Percentiles rank a stretch among this genome's conserved stretches.
Evolutionary conservation across 768 basidiomycete genomes (phyloP).

Genomic region (Rhizopogon vesiculosus): DNA sequence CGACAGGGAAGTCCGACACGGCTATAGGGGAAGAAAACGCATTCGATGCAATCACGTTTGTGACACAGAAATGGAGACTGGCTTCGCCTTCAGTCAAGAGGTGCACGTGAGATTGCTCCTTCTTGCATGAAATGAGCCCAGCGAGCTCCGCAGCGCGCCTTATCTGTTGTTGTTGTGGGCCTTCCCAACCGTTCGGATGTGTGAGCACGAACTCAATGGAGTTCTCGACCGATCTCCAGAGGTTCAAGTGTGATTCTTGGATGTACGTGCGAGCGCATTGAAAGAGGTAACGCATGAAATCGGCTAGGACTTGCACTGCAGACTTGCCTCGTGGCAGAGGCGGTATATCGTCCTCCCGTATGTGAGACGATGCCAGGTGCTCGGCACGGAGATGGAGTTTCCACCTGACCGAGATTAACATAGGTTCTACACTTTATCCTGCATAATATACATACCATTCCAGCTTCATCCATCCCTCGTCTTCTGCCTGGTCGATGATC

Average conservation of each 20-base stretch:
- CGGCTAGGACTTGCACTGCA: constrained; percentile 17
- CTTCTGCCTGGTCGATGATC: constrained; percentile 33
- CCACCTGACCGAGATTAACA: constrained; percentile 16
- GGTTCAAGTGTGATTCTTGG: constrained; percentile 21
- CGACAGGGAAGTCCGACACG: neutral
- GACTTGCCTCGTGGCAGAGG: constrained; percentile 18
- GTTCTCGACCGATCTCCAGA: constrained; percentile 21
- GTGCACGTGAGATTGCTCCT: constrained; percentile 15
- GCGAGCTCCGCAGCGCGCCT: constrained; percentile 20
- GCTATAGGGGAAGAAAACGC: constrained; percentile 8
- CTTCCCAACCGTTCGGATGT: constrained; percentile 30
- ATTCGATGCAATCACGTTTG: constrained; percentile 34
- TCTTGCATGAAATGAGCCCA: constrained; percentile 13
- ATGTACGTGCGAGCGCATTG: constrained; percentile 18
- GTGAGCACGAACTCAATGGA: constrained; percentile 20
- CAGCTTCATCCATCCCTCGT: constrained; percentile 31
- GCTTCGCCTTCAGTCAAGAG: constrained; percentile 24
- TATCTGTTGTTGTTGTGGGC: constrained; percentile 24
- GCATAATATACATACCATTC: constrained; percentile 29
- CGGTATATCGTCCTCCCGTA: constrained; percentile 15
- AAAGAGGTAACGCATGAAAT: constrained; percentile 26
- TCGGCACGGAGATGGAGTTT: constrained; percentile 32
- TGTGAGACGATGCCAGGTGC: constrained; percentile 17
- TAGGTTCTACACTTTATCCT: neutral
- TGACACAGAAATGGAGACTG: constrained; percentile 33